Percentiles rank a stretch among this genome's conserved stretches.
These are phyloP conservation scores for Cercospora canescens DNA, from an alignment of 2,329 filamentous ascomycete species.

Conservation along the genomic window DNA sequence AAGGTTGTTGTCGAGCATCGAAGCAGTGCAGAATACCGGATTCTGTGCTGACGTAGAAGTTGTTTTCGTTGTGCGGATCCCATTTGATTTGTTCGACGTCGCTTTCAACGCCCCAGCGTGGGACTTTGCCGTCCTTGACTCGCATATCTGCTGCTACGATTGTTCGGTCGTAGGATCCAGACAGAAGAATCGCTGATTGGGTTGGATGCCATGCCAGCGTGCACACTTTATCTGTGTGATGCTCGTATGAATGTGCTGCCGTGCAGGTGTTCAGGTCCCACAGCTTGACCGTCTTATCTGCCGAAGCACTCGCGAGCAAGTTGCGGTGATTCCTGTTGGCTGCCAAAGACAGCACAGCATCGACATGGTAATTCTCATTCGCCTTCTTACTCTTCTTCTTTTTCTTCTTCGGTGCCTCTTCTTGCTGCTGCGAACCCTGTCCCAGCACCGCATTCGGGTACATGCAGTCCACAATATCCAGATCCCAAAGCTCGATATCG, in stretches of 20 bases:
- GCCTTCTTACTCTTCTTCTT: slow-evolving; percentile 87
- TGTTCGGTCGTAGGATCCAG: slow-evolving; percentile 92
- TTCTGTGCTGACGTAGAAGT: slow-evolving; percentile 91
- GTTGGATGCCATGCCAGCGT: slow-evolving; percentile 88
- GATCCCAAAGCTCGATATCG: slow-evolving; percentile 97
- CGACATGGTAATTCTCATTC: slow-evolving; percentile 91
- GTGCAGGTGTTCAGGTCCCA: slow-evolving; percentile 93
- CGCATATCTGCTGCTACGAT: slow-evolving; percentile 96
- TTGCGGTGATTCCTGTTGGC: slow-evolving; percentile 94
- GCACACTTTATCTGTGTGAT: slow-evolving; percentile 98
- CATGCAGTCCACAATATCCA: slow-evolving; percentile 96
- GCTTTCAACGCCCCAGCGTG: slow-evolving; percentile 90
- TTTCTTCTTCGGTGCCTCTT: slow-evolving; percentile 69
- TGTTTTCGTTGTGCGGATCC: slow-evolving; percentile 91
- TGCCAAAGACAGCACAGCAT: slow-evolving; percentile 86
- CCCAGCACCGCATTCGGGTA: slow-evolving; percentile 96
- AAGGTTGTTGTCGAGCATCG: slow-evolving; percentile 75
- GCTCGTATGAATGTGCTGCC: slow-evolving; percentile 92
- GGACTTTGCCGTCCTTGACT: slow-evolving; percentile 76
- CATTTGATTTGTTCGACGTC: slow-evolving; percentile 92
- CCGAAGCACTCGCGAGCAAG: slow-evolving; percentile 89
- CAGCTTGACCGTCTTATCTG: slow-evolving; percentile 95
- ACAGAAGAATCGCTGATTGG: slow-evolving; percentile 85
- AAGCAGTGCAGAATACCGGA: slow-evolving; percentile 89
- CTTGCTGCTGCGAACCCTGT: slow-evolving; percentile 47